A percentile compares a stretch with the other conserved stretches of the same genome.
Conservation (phyloP, 768 basidiomycete genomes). For the Tricholomella constricta region DNA sequence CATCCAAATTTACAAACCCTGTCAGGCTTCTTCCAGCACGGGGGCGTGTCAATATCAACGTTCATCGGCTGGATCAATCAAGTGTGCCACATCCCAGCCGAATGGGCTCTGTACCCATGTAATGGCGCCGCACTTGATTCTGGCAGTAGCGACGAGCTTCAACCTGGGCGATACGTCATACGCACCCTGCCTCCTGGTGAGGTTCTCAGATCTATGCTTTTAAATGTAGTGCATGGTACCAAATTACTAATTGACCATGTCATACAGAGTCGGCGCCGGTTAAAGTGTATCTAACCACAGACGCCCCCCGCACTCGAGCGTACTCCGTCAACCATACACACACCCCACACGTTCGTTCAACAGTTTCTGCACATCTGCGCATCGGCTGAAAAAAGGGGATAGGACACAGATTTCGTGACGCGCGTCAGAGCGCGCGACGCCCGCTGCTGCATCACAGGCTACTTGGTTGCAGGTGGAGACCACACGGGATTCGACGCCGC, state of each 20-base stretch:
- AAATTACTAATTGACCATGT: no score
- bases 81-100: constrained; percentile 7
- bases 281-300: constrained; percentile 14
- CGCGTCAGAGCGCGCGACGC: constrained; percentile 16
- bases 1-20: no score
- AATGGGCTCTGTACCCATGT: constrained; percentile 17
- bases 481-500: constrained; percentile 20
- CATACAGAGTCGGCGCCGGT: constrained; percentile 14
- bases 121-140: constrained; percentile 17
- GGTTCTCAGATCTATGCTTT: constrained; percentile 5
- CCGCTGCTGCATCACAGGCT: constrained; percentile 21
- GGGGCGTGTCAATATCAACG: constrained; percentile 19
- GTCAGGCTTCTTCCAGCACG: constrained; percentile 16
- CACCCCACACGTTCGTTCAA: no score
- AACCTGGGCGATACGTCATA: constrained; percentile 19
- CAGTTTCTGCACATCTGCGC: constrained; percentile 17
- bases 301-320: constrained; percentile 17
- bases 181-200: constrained; percentile 16
- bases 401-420: constrained; percentile 15
- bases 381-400: neutral
- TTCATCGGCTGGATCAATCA: constrained; percentile 17
- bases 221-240: neutral
- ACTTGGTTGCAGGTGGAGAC: constrained; percentile 17
- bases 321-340: constrained; percentile 18
- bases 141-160: constrained; percentile 16